Evolutionary conservation across 1,139 yeast genomes (phyloP).

Genomic region (Wickerhamomyces sp.): DNA sequence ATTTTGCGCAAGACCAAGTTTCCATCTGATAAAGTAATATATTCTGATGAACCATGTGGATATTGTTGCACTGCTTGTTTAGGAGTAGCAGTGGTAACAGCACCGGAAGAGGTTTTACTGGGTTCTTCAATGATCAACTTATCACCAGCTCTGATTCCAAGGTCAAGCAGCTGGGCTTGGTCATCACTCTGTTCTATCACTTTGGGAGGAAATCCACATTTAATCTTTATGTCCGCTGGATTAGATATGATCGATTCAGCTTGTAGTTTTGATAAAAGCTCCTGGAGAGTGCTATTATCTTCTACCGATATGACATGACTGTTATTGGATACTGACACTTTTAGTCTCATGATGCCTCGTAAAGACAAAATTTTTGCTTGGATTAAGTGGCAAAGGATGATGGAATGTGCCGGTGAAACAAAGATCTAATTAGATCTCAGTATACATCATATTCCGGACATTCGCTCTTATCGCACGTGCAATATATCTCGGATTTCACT

Average conservation of each 20-base stretch:
- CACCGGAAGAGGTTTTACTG: not conserved
- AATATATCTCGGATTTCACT: not conserved
- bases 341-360: slow-evolving; percentile 24
- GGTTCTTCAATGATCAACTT: slow-evolving; percentile 38
- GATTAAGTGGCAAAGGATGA: not conserved
- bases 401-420: not conserved
- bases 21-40: slow-evolving; percentile 9
- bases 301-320: slow-evolving; percentile 23
- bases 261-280: slow-evolving; percentile 16
- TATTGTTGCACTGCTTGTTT: not conserved
- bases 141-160: slow-evolving; percentile 55
- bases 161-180: slow-evolving; percentile 26
- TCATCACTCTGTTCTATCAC: slow-evolving; percentile 30
- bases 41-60: slow-evolving; percentile 5
- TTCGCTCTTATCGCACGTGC: slow-evolving; percentile 5
- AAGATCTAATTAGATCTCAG: not conserved
- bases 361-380: not conserved
- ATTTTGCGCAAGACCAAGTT: slow-evolving; percentile 45
- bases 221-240: slow-evolving; percentile 25
- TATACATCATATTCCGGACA: not conserved
- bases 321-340: slow-evolving; percentile 15
- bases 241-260: slow-evolving; percentile 3
- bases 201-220: slow-evolving; percentile 61
- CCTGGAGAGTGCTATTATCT: slow-evolving; percentile 20
- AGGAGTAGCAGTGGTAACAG: slow-evolving; percentile 5